Evolutionary conservation across 257 asterid genomes (phyloP).

Genomic region (Sherardia arvensis): DNA sequence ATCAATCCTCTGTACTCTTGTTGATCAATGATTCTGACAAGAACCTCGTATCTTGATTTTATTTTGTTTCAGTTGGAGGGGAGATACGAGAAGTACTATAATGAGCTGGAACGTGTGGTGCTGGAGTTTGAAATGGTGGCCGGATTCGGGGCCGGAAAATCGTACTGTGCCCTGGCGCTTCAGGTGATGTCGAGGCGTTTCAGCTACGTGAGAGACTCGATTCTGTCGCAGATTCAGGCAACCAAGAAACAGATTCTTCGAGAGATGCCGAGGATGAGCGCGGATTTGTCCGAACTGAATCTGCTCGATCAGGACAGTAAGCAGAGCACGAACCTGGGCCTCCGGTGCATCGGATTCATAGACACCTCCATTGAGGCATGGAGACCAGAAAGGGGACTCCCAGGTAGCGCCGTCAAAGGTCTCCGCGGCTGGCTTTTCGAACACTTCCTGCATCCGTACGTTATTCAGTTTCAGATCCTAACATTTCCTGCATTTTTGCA

Average conservation of each 20-base stretch:
- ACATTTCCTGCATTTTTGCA: neutral
- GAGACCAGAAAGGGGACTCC: constrained; percentile 82
- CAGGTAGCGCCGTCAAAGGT: constrained; percentile 66
- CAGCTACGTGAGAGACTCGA: constrained; percentile 49
- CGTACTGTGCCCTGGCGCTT: constrained; percentile 75
- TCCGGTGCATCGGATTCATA: constrained; percentile 48
- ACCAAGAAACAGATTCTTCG: constrained; percentile 31
- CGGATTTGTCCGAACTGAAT: constrained; percentile 49
- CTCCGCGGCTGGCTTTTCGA: constrained; percentile 97
- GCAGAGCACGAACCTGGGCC: constrained; percentile 18
- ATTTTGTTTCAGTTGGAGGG: constrained; percentile 49
- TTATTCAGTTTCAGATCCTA: neutral
- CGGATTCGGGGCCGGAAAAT: constrained; percentile 63
- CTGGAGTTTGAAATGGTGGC: constrained; percentile 63
- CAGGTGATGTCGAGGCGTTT: constrained; percentile 91
- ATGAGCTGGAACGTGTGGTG: constrained; percentile 51
- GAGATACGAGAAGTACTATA: constrained; percentile 61
- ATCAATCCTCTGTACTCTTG: neutral
- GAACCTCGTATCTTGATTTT: neutral
- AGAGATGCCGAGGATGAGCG: constrained; percentile 52
- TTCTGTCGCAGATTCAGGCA: constrained; percentile 43
- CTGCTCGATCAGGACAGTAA: constrained; percentile 45
- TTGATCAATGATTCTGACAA: neutral
- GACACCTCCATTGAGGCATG: constrained; percentile 53
- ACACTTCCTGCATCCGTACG: constrained; percentile 92